A percentile compares a stretch with the other conserved stretches of the same genome.
phyloP scores from a whole-genome alignment of 1,284 basidiomycete species.

The Leccinum pachyderme region DNA sequence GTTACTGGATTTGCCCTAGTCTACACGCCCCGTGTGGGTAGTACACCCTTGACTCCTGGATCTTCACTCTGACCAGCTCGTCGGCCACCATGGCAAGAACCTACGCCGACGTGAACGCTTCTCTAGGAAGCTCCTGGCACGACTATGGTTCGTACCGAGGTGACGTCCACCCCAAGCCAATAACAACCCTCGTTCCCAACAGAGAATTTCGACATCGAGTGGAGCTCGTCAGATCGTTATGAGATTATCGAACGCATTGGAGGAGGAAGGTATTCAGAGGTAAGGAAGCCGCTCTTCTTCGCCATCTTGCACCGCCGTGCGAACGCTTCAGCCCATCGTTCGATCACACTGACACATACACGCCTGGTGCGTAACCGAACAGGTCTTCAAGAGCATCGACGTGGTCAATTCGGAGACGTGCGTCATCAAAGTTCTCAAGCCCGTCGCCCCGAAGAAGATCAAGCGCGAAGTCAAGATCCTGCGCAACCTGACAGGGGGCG shows the following conservation, averaged over 20 bases:
- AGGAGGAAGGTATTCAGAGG: slow-evolving; percentile 79
- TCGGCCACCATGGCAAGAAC: slow-evolving; percentile 45
- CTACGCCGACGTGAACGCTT: slow-evolving; percentile 47
- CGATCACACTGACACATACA: background rate
- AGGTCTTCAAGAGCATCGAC: slow-evolving; percentile 88
- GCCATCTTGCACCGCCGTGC: background rate
- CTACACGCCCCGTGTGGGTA: slow-evolving; percentile 27
- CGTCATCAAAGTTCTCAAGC: slow-evolving; percentile 90
- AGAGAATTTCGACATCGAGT: slow-evolving; percentile 75
- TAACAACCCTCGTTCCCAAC: slow-evolving; percentile 9
- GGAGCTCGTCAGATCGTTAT: slow-evolving; percentile 77
- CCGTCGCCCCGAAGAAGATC: slow-evolving; percentile 91
- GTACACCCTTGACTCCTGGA: slow-evolving; percentile 16
- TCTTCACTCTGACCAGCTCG: slow-evolving; percentile 15
- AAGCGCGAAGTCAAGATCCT: slow-evolving; percentile 92
- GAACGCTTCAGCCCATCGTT: background rate
- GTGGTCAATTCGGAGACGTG: slow-evolving; percentile 76
- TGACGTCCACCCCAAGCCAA: background rate
- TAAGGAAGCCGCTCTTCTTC: slow-evolving; percentile 18
- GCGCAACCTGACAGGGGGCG: slow-evolving; percentile 82
- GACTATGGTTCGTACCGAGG: slow-evolving; percentile 44
- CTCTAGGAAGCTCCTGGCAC: slow-evolving; percentile 47
- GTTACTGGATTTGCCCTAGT: slow-evolving; percentile 15
- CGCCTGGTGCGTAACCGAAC: background rate
- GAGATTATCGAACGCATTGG: slow-evolving; percentile 80